Evolutionary conservation across 2,329 filamentous ascomycete genomes (phyloP).

Genomic region (Aspergillus nomiae): DNA sequence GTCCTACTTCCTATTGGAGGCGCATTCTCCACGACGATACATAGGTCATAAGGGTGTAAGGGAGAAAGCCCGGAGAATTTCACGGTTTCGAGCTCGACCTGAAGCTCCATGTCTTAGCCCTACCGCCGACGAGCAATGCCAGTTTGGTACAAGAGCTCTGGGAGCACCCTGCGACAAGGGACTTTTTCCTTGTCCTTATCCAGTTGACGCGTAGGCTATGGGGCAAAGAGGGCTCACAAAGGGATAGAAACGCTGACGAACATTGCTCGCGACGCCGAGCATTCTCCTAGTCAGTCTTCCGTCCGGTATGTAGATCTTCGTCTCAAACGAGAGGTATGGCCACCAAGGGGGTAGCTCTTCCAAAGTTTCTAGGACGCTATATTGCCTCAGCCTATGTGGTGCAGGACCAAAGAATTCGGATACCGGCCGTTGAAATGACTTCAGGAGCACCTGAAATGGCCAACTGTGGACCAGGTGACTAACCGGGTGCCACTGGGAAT

Average conservation of each 20-base stretch:
- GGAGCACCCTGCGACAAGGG: neutral
- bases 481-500: neutral
- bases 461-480: neutral
- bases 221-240: neutral
- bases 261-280: neutral
- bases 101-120: neutral
- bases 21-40: neutral
- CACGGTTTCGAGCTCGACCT: neutral
- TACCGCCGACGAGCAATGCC: neutral
- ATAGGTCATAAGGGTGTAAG: neutral
- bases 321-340: neutral
- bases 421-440: neutral
- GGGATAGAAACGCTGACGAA: conserved; percentile 2
- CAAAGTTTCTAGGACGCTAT: neutral
- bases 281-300: conserved; percentile 4
- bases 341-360: neutral
- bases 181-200: neutral
- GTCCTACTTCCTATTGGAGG: neutral
- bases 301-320: conserved; percentile 3
- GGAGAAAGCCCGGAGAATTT: neutral
- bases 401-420: neutral
- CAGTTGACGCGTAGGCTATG: neutral
- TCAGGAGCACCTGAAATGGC: neutral
- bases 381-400: neutral
- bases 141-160: neutral